Percentiles rank a stretch among this genome's conserved stretches.
phyloP scores from a whole-genome alignment of 1,284 basidiomycete species.

The Fomitiporia mediterranea region DNA sequence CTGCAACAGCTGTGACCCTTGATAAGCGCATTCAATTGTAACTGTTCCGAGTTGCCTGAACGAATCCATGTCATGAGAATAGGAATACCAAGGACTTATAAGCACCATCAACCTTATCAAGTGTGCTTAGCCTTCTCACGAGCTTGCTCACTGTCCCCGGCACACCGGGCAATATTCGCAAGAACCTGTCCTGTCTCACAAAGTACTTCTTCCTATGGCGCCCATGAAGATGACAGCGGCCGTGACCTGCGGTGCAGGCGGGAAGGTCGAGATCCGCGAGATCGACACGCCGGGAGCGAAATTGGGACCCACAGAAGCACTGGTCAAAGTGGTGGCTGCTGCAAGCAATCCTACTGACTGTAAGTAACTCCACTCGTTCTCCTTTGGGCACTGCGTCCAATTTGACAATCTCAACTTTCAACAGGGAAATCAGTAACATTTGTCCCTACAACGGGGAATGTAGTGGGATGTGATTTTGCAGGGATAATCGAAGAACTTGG shows the following conservation, averaged over 20 bases:
- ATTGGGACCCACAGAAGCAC: conserved; percentile 28
- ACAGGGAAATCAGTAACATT: conserved; percentile 9
- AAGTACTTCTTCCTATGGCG: conserved; percentile 23
- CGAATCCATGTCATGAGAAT: not conserved
- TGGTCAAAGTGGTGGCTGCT: conserved; percentile 29
- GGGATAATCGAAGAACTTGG: conserved; percentile 39
- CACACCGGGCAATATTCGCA: too few relatives aligned
- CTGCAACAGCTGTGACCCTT: too few relatives aligned
- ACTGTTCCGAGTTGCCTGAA: not conserved
- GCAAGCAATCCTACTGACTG: conserved; percentile 33
- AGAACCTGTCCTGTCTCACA: too few relatives aligned
- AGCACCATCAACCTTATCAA: too few relatives aligned
- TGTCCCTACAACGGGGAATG: not conserved
- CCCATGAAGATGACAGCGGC: conserved; percentile 24
- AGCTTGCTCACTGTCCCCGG: too few relatives aligned
- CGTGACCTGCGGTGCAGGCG: conserved; percentile 24
- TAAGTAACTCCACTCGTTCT: conserved; percentile 15
- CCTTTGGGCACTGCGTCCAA: not conserved
- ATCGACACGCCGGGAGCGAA: conserved; percentile 25
- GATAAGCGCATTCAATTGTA: not conserved
- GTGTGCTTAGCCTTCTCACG: too few relatives aligned
- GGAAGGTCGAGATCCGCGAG: conserved; percentile 24
- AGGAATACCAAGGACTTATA: not conserved
- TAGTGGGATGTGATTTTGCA: conserved; percentile 41
- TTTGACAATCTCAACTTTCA: not conserved